A percentile compares a stretch with the other conserved stretches of the same genome.
Conservation (phyloP, 129 eudicot species). For the Apium graveolens region DNA sequence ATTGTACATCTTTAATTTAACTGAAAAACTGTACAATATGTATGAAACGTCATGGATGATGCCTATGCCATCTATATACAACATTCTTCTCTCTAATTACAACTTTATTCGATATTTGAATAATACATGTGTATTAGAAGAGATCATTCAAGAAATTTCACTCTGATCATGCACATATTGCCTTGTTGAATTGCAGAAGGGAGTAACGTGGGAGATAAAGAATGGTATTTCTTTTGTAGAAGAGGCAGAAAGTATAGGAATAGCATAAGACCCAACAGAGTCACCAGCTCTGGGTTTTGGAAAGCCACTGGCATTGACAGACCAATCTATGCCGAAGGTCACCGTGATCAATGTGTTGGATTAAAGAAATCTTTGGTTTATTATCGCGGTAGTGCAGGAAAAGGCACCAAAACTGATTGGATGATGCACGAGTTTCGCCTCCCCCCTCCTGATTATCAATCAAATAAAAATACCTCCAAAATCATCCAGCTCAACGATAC, state of each 20-base stretch:
- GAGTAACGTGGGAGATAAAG: constrained; percentile 57
- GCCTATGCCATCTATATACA: neutral
- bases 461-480: constrained; percentile 20
- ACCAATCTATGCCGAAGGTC: constrained; percentile 47
- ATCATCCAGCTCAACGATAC: constrained; percentile 4
- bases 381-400: constrained; percentile 74
- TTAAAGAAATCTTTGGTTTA: constrained; percentile 73
- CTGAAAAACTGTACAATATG: neutral
- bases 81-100: neutral
- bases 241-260: constrained; percentile 95
- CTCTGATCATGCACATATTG: neutral
- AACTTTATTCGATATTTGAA: neutral
- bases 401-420: constrained; percentile 88
- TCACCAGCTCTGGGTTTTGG: constrained; percentile 95
- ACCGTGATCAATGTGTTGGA: constrained; percentile 46
- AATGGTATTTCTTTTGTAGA: constrained; percentile 92
- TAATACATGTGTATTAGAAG: neutral
- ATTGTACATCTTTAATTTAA: neutral
- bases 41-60: neutral
- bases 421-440: constrained; percentile 91
- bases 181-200: constrained; percentile 36
- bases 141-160: neutral
- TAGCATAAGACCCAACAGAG: constrained; percentile 90
- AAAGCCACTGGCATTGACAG: constrained; percentile 89
- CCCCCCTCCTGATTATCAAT: constrained; percentile 33